A percentile compares a stretch with the other conserved stretches of the same genome.
These are phyloP conservation scores for Sanghuangporus sanghuang DNA, from an alignment of 1,284 basidiomycete species.

Conservation along the genomic window DNA sequence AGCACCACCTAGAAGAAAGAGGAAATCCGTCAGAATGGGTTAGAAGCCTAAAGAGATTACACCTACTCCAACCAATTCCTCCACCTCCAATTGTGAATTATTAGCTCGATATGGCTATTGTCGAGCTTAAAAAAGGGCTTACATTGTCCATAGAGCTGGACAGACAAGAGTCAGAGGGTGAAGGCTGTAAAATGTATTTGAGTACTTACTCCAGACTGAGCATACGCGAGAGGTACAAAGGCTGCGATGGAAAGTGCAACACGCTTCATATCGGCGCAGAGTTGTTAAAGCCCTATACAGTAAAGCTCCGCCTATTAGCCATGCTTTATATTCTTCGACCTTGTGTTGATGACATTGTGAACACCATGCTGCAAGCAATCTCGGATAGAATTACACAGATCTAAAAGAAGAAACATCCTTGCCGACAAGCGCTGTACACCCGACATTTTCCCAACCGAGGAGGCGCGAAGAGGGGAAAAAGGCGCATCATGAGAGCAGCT, in stretches of 20 bases:
- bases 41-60: background rate
- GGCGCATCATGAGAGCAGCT: background rate
- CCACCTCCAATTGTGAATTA: constrained; percentile 13
- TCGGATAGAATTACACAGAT: background rate
- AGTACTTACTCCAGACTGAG: constrained; percentile 8
- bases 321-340: too few relatives aligned
- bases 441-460: background rate
- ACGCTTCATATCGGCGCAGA: constrained; percentile 1
- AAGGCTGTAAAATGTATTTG: background rate
- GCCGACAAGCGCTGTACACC: background rate
- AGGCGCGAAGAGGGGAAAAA: background rate
- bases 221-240: constrained; percentile 2
- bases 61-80: constrained; percentile 22
- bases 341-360: too few relatives aligned
- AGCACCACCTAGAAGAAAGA: constrained; percentile 20
- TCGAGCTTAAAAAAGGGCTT: background rate
- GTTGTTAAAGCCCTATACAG: background rate
- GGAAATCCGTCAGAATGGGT: background rate
- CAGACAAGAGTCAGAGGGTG: background rate
- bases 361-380: background rate
- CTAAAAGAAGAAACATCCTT: background rate
- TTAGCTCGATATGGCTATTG: background rate
- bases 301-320: background rate
- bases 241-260: constrained; percentile 5
- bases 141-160: constrained; percentile 14